These are phyloP conservation scores for Fomitopsis schrenkii DNA, from an alignment of 1,284 basidiomycete genomes.

Conservation along the genomic window DNA sequence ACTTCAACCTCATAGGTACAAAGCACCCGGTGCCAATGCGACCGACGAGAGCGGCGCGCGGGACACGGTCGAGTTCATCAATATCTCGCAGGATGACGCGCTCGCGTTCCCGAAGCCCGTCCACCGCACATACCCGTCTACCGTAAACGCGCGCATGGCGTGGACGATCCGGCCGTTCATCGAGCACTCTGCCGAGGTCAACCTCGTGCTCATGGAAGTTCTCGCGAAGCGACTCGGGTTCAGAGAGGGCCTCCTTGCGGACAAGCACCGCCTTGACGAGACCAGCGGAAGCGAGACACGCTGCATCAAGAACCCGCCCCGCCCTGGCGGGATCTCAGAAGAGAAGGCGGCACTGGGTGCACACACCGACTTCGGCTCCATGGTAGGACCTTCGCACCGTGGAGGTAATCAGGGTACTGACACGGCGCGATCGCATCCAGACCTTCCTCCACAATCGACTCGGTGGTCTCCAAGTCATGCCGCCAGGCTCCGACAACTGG, in stretches of 20 bases:
- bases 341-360: constrained; percentile 23
- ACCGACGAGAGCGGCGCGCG: constrained; percentile 30
- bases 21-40: constrained; percentile 28
- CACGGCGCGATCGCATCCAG: constrained; percentile 21
- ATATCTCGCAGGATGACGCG: constrained; percentile 28
- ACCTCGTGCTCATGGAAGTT: constrained; percentile 25
- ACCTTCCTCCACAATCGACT: constrained; percentile 67
- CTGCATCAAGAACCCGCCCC: constrained; percentile 27
- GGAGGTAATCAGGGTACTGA: neutral
- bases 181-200: constrained; percentile 26
- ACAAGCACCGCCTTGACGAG: constrained; percentile 11
- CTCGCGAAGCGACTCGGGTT: constrained; percentile 28
- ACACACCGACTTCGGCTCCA: constrained; percentile 33
- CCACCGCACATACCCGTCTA: constrained; percentile 26
- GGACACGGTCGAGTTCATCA: constrained; percentile 32
- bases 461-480: constrained; percentile 66
- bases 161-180: constrained; percentile 24
- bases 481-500: constrained; percentile 57
- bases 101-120: constrained; percentile 20
- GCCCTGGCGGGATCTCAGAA: constrained; percentile 9
- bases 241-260: constrained; percentile 4
- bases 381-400: constrained; percentile 10
- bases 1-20: constrained; percentile 21
- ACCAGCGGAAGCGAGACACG: constrained; percentile 32
- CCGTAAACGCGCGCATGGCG: constrained; percentile 24